Evolutionary conservation across 2,329 filamentous ascomycete genomes (phyloP), one percentile per base, ranked within the genome.

Genomic region (Emydomyces testavorans): DNA sequence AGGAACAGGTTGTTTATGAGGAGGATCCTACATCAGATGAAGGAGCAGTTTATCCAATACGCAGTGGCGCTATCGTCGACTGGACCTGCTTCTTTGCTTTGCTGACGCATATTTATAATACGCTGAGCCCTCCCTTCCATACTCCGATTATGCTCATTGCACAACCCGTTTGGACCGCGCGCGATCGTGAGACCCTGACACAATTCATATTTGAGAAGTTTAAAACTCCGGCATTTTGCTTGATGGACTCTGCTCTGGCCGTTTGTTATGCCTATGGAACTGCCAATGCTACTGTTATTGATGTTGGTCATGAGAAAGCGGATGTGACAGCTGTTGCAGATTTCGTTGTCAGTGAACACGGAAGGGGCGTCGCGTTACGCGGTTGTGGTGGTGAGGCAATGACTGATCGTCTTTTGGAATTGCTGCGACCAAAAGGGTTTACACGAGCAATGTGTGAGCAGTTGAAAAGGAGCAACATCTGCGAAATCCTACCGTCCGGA

Each of bases 141-240:
- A 95, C 90, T 0, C 89, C 92, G 1, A 86, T 98, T 54, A 76
- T 96, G 64, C 78, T 98, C 53, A 83, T 96, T 66, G 78, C 84
- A 6, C 85, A 94, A 57, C 89, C 92, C 3, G 82, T 82, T 56
- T 98, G 92, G 90, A 88, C 87, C 3, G 79, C 84, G 6, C 82
- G 83, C 53, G 88, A 95, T 65, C 83, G 83, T 62, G 90, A 96
- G 67, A 78, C 77, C 32, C 82, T 98, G 55, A 85, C 89, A 11
- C 86, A 92, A 53, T 98, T 94, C 71, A 79, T 96, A 54, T 98
- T 98, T 60, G 92, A 98, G 67, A 93, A 92, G 68, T 94, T 94
- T 62, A 92, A 90, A 70, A 92, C 87, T 0, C 92, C 92, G 0
- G 88, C 86, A 0, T 83, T 98, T 44, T 89, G 84, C 57, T 75